Percentiles rank a stretch among this genome's conserved stretches.
phyloP scores from a whole-genome alignment of 2,329 filamentous ascomycete genomes.

The Penicillium concentricum region DNA sequence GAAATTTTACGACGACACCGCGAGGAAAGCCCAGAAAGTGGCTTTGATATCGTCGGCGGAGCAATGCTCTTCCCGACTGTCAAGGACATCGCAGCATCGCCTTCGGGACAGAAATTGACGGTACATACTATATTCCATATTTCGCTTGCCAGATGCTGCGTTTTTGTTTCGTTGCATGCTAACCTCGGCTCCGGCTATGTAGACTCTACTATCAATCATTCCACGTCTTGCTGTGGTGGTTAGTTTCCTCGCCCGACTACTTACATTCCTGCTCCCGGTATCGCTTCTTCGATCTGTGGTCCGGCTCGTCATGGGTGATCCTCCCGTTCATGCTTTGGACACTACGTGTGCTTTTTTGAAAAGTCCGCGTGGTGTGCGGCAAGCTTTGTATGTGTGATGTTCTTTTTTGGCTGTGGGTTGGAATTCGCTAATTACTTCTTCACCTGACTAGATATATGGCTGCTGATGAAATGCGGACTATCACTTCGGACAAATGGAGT shows the following conservation, averaged over 20 bases:
- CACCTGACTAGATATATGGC: constrained; percentile 50
- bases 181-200: neutral
- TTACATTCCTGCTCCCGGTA: constrained; percentile 46
- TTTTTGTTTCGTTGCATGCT: neutral
- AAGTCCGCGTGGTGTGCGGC: constrained; percentile 50
- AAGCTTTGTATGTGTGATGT: constrained; percentile 50
- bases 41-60: constrained; percentile 48
- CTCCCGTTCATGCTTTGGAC: constrained; percentile 41
- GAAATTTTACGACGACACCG: constrained; percentile 63
- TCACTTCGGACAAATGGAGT: constrained; percentile 57
- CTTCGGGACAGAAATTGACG: constrained; percentile 56
- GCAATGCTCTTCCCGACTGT: constrained; percentile 74
- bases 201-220: constrained; percentile 35
- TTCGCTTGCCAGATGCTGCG: neutral
- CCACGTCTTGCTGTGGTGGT: constrained; percentile 40
- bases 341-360: constrained; percentile 53
- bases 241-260: constrained; percentile 40
- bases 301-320: constrained; percentile 41
- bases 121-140: constrained; percentile 25
- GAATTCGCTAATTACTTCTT: neutral
- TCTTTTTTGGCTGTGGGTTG: neutral
- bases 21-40: constrained; percentile 20
- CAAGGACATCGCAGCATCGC: constrained; percentile 65
- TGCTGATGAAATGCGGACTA: constrained; percentile 57
- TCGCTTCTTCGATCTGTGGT: constrained; percentile 44